A percentile compares a stretch with the other conserved stretches of the same genome.
Conservation (phyloP, 139 green algal genomes). For the Chlorella ohadii region DNA sequence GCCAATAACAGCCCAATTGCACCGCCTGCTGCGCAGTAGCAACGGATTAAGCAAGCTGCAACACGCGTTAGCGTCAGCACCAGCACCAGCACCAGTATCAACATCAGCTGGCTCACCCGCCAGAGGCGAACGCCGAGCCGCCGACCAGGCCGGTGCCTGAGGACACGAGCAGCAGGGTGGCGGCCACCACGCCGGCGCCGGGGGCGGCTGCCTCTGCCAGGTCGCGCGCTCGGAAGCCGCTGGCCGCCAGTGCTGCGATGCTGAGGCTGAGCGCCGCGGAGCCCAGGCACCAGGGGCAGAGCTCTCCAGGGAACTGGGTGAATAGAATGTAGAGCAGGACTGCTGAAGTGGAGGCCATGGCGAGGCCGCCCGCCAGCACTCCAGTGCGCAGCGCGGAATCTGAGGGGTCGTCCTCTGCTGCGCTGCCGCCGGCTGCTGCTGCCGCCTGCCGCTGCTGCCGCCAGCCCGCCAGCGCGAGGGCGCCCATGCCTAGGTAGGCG, state of each 20-base stretch:
- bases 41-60: no score
- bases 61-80: no score
- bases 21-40: no score
- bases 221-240: conserved; percentile 38
- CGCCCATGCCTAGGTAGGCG: conserved; percentile 70
- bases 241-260: conserved; percentile 40
- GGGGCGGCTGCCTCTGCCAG: conserved; percentile 55
- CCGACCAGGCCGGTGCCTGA: conserved; percentile 44
- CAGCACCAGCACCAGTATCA: no score
- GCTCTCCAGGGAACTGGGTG: conserved; percentile 68
- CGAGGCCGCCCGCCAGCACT: conserved; percentile 53
- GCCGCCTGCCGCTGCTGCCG: background rate
- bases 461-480: conserved; percentile 33
- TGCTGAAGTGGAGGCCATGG: conserved; percentile 71
- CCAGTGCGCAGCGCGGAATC: conserved; percentile 15
- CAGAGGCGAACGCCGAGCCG: background rate
- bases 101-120: background rate
- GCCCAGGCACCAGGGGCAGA: conserved; percentile 75
- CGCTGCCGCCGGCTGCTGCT: background rate
- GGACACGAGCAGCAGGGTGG: conserved; percentile 53
- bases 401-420: background rate
- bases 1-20: no score
- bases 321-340: conserved; percentile 80
- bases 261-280: conserved; percentile 71
- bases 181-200: conserved; percentile 45